phyloP scores from a whole-genome alignment of 2,329 filamentous ascomycete genomes.

The Waltergamsia citrina region DNA sequence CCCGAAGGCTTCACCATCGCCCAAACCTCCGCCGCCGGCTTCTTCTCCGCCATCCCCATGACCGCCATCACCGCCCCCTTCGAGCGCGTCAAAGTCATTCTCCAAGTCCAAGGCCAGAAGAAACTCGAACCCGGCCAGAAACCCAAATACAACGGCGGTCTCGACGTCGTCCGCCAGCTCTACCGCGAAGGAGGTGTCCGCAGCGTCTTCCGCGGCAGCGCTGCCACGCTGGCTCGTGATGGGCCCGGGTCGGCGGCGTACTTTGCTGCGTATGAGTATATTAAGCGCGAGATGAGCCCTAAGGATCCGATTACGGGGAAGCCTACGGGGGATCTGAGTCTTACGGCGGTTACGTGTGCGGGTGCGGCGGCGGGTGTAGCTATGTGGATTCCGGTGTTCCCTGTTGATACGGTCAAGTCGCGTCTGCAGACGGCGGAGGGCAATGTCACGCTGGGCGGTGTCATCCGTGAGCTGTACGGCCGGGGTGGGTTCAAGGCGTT shows the following conservation, averaged over 20 bases:
- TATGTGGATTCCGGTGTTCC: conserved; percentile 99
- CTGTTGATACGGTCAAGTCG: conserved; percentile 93
- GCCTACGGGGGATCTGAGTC: conserved; percentile 65
- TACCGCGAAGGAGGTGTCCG: conserved; percentile 85
- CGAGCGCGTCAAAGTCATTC: conserved; percentile 96
- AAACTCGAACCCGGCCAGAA: conserved; percentile 83
- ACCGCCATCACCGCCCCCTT: conserved; percentile 98
- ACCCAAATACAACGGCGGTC: conserved; percentile 77
- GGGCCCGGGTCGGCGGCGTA: conserved; percentile 90
- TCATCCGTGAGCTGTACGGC: conserved; percentile 73
- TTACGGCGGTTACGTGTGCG: conserved; percentile 75
- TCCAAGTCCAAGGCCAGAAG: conserved; percentile 95
- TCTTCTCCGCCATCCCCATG: conserved; percentile 97
- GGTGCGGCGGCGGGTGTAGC: conserved; percentile 88
- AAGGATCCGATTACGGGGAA: conserved; percentile 65
- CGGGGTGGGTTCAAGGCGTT: conserved; percentile 82
- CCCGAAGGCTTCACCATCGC: conserved; percentile 70
- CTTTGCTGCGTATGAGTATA: conserved; percentile 94
- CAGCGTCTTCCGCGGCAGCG: conserved; percentile 84
- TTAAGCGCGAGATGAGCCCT: conserved; percentile 82
- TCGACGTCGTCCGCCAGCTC: conserved; percentile 87
- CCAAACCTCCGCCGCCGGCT: conserved; percentile 85
- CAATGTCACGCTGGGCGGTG: conserved; percentile 68
- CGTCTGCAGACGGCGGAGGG: conserved; percentile 86
- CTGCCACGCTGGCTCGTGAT: conserved; percentile 87